These are phyloP conservation scores for Mycosphaerella arachidis DNA, from an alignment of 2,329 filamentous ascomycete species.

Conservation along the genomic window DNA sequence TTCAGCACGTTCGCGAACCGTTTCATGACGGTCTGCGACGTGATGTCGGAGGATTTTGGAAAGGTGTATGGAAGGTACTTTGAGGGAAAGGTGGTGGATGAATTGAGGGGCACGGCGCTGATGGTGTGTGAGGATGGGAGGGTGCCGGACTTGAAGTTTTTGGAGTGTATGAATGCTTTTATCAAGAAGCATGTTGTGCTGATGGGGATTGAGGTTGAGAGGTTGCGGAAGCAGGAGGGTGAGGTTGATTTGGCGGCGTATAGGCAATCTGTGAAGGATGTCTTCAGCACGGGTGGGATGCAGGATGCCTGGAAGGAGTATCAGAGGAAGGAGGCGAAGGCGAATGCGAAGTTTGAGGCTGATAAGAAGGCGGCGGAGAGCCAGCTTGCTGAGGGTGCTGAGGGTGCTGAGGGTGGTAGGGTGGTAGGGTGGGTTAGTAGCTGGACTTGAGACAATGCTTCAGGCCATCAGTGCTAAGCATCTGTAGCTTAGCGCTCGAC, in stretches of 20 bases:
- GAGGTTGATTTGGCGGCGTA: background rate
- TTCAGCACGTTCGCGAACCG: background rate
- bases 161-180: background rate
- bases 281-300: background rate
- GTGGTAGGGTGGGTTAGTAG: background rate
- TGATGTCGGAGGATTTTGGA: background rate
- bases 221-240: background rate
- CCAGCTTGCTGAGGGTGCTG: slow-evolving; percentile 13
- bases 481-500: background rate
- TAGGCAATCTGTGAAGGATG: background rate
- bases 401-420: slow-evolving; percentile 27
- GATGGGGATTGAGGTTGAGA: background rate
- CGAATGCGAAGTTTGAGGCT: slow-evolving; percentile 5
- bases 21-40: background rate
- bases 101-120: background rate
- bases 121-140: background rate
- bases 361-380: slow-evolving; percentile 12
- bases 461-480: no score
- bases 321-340: background rate
- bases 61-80: background rate
- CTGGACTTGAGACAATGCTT: background rate
- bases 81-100: no score
- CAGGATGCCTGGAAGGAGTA: background rate
- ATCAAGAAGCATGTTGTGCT: background rate
- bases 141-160: background rate